Evolutionary conservation across 768 basidiomycete genomes (phyloP).

Genomic region (Boletus subcaerulescens): DNA sequence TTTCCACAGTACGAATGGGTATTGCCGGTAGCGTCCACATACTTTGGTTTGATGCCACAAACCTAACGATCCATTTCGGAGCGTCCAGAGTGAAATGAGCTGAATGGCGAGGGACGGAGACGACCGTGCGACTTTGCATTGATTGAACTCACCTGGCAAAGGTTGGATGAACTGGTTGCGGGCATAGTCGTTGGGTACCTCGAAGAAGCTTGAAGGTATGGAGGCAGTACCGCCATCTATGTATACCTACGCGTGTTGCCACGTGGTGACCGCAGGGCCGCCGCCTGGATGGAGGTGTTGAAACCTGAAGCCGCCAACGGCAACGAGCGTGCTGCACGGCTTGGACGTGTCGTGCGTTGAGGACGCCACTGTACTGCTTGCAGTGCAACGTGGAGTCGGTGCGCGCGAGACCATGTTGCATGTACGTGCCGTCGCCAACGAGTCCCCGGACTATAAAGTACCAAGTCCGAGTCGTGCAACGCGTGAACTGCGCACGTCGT

Average conservation of each 20-base stretch:
- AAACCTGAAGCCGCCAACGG: not conserved
- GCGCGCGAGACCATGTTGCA: constrained; percentile 17
- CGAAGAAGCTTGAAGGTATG: constrained; percentile 1
- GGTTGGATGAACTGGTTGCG: constrained; percentile 12
- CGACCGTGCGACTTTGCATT: constrained; percentile 7
- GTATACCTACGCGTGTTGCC: constrained; percentile 19
- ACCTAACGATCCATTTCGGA: constrained; percentile 35
- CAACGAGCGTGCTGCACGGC: constrained; percentile 14
- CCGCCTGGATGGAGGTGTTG: constrained; percentile 8
- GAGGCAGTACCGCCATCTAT: constrained; percentile 11
- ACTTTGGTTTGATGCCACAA: constrained; percentile 60
- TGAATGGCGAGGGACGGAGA: constrained; percentile 5
- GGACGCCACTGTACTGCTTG: constrained; percentile 4
- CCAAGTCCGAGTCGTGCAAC: not conserved
- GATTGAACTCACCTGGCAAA: constrained; percentile 26
- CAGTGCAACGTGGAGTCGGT: constrained; percentile 16
- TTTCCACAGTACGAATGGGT: constrained; percentile 60
- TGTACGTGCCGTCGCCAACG: constrained; percentile 9
- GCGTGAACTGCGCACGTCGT: constrained; percentile 2
- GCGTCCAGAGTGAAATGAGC: constrained; percentile 7
- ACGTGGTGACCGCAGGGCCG: constrained; percentile 27
- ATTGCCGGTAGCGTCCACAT: constrained; percentile 53
- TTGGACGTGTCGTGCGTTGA: constrained; percentile 17
- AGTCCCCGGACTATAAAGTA: constrained; percentile 20
- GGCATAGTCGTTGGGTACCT: constrained; percentile 10